These are phyloP conservation scores for Acanthamoeba rhysodes DNA, from an alignment of 208 protist species.

Conservation along the genomic window DNA sequence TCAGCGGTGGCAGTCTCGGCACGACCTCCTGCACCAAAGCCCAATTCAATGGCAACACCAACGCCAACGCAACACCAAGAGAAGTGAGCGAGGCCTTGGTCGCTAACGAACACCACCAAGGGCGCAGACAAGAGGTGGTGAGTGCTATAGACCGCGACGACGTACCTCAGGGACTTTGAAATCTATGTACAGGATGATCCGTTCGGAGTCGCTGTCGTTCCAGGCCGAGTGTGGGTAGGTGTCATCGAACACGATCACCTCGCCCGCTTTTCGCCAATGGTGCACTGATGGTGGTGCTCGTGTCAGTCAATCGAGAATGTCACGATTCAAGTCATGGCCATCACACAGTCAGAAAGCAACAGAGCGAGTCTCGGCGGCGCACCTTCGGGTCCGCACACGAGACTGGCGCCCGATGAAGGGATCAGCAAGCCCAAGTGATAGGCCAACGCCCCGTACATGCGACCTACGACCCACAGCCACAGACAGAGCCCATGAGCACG, in stretches of 20 bases:
- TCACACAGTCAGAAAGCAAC: neutral
- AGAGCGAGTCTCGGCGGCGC: neutral
- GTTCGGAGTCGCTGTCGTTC: constrained; percentile 68
- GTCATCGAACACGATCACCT: constrained; percentile 74
- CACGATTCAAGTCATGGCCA: neutral
- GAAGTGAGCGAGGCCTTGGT: too few relatives aligned
- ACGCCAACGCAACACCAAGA: too few relatives aligned
- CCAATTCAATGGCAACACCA: too few relatives aligned
- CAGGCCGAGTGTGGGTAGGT: constrained; percentile 72
- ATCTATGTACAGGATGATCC: constrained; percentile 76
- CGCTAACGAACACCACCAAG: too few relatives aligned
- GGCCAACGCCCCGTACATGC: constrained; percentile 59
- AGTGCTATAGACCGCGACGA: neutral
- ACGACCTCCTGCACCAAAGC: neutral
- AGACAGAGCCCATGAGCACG: neutral
- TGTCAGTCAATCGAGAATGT: neutral
- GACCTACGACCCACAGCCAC: neutral
- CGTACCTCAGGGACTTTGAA: constrained; percentile 72
- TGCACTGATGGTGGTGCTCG: neutral
- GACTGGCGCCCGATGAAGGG: constrained; percentile 27
- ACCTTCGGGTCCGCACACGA: constrained; percentile 71
- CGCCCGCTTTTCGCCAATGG: constrained; percentile 65
- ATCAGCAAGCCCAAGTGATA: constrained; percentile 76
- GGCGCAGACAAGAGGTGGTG: neutral
- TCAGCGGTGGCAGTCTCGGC: neutral